Conservation (phyloP, 441 rosid genomes). For the Oxalis stricta region DNA sequence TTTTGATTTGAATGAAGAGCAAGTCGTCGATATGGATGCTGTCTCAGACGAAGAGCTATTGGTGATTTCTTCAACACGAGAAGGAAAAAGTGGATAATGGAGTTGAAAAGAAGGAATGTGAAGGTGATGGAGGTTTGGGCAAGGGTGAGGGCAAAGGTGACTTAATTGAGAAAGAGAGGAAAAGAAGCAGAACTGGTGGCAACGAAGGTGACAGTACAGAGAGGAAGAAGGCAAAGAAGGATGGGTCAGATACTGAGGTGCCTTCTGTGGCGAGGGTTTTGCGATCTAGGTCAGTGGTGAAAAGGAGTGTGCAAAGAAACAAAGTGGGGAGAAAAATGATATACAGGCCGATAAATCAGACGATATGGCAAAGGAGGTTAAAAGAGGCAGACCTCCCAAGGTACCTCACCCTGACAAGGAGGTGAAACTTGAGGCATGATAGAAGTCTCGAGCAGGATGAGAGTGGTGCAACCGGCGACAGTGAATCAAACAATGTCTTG, state of each 20-base stretch:
- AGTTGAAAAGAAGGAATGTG: constrained; percentile 4
- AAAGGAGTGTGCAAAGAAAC: constrained; percentile 5
- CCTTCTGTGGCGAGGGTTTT: constrained; percentile 29
- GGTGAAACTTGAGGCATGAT: constrained; percentile 7
- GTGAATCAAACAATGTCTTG: too few species aligned
- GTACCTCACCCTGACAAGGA: too few species aligned
- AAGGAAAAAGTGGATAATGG: constrained; percentile 3
- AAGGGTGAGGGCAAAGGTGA: too few species aligned
- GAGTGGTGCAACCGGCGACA: too few species aligned
- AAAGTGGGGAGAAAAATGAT: too few species aligned
- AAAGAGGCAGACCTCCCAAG: too few species aligned
- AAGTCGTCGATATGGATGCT: background rate
- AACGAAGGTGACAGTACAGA: constrained; percentile 12
- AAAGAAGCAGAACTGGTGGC: constrained; percentile 14
- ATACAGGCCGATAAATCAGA: too few species aligned
- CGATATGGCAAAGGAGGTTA: too few species aligned
- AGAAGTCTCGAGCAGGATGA: constrained; percentile 9
- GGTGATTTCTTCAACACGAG: constrained; percentile 1
- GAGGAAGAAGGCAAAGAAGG: constrained; percentile 15
- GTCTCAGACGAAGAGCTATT: constrained; percentile 5
- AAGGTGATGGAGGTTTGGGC: constrained; percentile 13
- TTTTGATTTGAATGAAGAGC: constrained; percentile 11
- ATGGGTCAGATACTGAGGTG: constrained; percentile 8
- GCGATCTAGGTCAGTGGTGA: constrained; percentile 25
- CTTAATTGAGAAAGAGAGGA: constrained; percentile 9